These are phyloP conservation scores for Cryptococcus amylolentus DNA, from an alignment of 1,284 basidiomycete genomes.

Conservation along the genomic window DNA sequence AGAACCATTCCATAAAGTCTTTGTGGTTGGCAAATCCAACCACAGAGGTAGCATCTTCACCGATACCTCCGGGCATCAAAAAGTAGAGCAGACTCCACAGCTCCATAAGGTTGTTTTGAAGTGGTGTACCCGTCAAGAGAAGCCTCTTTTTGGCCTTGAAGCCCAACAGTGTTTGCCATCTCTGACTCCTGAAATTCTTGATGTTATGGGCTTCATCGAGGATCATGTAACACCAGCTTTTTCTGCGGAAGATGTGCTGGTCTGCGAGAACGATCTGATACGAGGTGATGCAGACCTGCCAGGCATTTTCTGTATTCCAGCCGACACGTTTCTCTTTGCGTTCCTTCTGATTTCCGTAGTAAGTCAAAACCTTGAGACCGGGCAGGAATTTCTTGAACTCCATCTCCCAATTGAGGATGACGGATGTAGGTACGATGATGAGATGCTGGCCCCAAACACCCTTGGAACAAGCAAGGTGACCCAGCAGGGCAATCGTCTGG, in stretches of 20 bases:
- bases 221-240: slow-evolving; percentile 94
- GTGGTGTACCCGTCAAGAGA: slow-evolving; percentile 85
- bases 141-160: slow-evolving; percentile 86
- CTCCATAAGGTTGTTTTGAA: slow-evolving; percentile 95
- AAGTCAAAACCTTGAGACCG: slow-evolving; percentile 86
- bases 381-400: slow-evolving; percentile 98
- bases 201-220: slow-evolving; percentile 98
- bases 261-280: slow-evolving; percentile 91
- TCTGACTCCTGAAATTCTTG: slow-evolving; percentile 94
- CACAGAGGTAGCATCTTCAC: slow-evolving; percentile 53
- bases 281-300: slow-evolving; percentile 94
- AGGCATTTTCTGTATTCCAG: slow-evolving; percentile 88
- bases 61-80: slow-evolving; percentile 73
- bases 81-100: slow-evolving; percentile 94
- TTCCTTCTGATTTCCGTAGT: slow-evolving; percentile 86
- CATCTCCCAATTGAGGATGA: slow-evolving; percentile 98
- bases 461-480: slow-evolving; percentile 87
- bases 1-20: slow-evolving; percentile 96
- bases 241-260: slow-evolving; percentile 90
- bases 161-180: slow-evolving; percentile 93
- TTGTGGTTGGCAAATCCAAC: slow-evolving; percentile 87
- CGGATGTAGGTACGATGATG: slow-evolving; percentile 91
- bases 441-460: slow-evolving; percentile 97
- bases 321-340: slow-evolving; percentile 90
- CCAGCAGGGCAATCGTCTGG: slow-evolving; percentile 88